Conservation (phyloP, 2,329 filamentous ascomycete genomes). For the Claviceps quebecensis region DNA sequence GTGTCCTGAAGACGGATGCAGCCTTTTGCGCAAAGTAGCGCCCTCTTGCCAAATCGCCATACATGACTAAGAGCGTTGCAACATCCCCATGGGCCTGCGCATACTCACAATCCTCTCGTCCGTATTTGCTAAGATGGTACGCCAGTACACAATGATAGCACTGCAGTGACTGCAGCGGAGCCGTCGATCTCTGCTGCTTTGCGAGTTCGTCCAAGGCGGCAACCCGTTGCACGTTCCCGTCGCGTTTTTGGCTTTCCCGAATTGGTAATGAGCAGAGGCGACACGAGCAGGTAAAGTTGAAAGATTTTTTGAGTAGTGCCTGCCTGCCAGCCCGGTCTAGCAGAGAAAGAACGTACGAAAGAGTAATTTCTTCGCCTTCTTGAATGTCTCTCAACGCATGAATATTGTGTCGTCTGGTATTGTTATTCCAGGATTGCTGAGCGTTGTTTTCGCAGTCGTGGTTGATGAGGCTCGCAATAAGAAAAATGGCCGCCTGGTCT, state of each 20-base stretch:
- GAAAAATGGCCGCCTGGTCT: neutral
- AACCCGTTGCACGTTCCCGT: neutral
- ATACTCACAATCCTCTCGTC: neutral
- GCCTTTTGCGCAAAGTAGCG: neutral
- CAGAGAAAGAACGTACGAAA: neutral
- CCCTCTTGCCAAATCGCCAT: neutral
- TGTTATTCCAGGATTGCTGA: neutral
- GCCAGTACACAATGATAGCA: neutral
- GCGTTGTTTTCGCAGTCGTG: neutral
- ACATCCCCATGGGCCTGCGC: too few relatives aligned
- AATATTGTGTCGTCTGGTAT: neutral
- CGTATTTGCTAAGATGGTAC: neutral
- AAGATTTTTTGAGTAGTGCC: neutral
- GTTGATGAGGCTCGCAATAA: neutral
- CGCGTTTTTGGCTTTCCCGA: neutral
- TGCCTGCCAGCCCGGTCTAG: neutral
- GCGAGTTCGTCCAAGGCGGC: neutral
- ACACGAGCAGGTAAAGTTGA: neutral
- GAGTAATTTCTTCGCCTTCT: neutral
- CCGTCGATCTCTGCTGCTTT: neutral
- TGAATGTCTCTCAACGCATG: neutral
- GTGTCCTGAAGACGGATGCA: neutral
- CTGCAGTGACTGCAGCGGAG: neutral
- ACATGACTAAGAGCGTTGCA: neutral
- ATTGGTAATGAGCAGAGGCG: neutral